Base-by-base conservation (phyloP, 2,329 filamentous ascomycete species). In the Calonectria leucothoes region DNA sequence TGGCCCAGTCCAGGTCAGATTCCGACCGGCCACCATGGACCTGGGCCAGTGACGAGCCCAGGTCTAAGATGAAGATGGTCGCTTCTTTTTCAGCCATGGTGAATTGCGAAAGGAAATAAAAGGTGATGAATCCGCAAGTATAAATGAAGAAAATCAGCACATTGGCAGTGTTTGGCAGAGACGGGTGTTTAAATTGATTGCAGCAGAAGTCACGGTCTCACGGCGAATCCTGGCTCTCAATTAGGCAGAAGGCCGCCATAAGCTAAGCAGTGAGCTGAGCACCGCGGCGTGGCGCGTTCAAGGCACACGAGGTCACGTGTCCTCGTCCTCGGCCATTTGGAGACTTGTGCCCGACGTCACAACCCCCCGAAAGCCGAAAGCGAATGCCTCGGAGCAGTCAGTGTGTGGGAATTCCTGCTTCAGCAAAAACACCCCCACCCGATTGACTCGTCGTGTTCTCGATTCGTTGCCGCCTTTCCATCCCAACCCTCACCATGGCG, bases 61-160 rank as follows among this genome's bases (percentile, higher is more conserved):
- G 88, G 85, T 99, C 97, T 74, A 99, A 86, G 78, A 99, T 93
- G 84, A 97, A 99, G 52, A 98, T 91, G 0, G 94, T 97, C 11
- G 95, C 95, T 87, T 98, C 95, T 84, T 99, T 99, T 75, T 94
- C 93, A 14, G 95, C 94, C 96, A 98, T 98, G 69, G 72, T 88
- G 78, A 74, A 45, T 70, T 14, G 68, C 68, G 66, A 70, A 29
- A 27, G 45, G 55, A 49, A n/a, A n/a, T n/a, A n/a, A 42, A 52
- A 48, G n/a, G 25, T 12, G 14, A 25, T n/a, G 42, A 42, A 17
- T 61, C 42, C n/a, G 27, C 10, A 52, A 72, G 33, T n/a, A 35
- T 8, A 27, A 39, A 57, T 39, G 51, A 27, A 27, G 12, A 10
- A 35, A 48, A 52, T 23, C 39, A 29, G 57, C 4, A n/a, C 25